These are phyloP conservation scores for Epichloe elymi DNA, from an alignment of 2,329 filamentous ascomycete genomes.

Conservation along the genomic window DNA sequence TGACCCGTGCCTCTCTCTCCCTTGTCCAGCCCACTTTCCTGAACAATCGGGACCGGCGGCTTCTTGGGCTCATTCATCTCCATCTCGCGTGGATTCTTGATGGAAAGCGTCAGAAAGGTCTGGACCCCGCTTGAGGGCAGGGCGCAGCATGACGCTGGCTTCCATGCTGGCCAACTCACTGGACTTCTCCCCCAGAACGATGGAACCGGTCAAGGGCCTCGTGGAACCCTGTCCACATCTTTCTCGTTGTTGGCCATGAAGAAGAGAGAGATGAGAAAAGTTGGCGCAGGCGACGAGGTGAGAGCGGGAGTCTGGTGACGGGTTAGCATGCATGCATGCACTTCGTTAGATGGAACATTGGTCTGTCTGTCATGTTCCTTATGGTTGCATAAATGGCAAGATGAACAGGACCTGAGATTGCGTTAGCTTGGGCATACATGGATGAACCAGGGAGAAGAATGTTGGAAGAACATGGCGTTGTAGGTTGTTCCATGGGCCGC, in stretches of 20 bases:
- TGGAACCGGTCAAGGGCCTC: background rate
- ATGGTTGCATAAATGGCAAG: too few species aligned
- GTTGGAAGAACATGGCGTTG: too few species aligned
- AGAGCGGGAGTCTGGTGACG: conserved; percentile 19
- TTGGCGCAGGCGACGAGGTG: conserved; percentile 34
- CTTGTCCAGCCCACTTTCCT: background rate
- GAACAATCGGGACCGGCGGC: background rate
- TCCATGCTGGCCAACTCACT: background rate
- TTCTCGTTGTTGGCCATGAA: conserved; percentile 19
- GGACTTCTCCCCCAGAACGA: background rate
- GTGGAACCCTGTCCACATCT: background rate
- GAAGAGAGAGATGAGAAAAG: conserved; percentile 33
- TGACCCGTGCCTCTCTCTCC: background rate
- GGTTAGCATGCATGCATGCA: too few species aligned
- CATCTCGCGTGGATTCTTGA: background rate
- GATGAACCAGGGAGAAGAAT: too few species aligned
- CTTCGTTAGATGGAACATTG: too few species aligned
- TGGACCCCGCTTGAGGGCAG: background rate
- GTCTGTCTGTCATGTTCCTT: background rate
- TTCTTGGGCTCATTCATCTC: background rate
- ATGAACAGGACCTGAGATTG: too few species aligned
- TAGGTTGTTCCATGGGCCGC: too few species aligned
- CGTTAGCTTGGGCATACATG: too few species aligned
- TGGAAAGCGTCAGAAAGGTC: background rate
- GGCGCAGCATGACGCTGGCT: background rate